Percentiles rank a stretch among this genome's conserved stretches.
These are phyloP conservation scores for Cystofilobasidium ferigula DNA, from an alignment of 768 basidiomycete species.

Conservation along the genomic window DNA sequence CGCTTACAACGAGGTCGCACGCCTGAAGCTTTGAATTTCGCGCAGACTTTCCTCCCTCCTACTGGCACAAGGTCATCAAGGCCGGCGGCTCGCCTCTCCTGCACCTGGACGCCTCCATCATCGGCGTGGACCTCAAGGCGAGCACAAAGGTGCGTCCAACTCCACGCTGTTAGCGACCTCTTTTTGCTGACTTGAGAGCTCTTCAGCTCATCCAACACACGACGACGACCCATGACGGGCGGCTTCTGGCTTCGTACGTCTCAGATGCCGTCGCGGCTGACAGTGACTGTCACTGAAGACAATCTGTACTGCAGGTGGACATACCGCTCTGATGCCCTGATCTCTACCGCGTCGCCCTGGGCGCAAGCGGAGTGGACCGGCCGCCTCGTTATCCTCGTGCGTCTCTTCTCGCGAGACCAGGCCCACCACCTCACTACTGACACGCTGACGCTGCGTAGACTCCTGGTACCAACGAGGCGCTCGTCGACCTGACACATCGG, in stretches of 20 bases:
- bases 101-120: slow-evolving; percentile 62
- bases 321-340: slow-evolving; percentile 50
- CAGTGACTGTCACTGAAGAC: too few relatives aligned
- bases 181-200: too few relatives aligned
- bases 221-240: slow-evolving; percentile 66
- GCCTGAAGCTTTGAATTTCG: background rate
- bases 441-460: too few relatives aligned
- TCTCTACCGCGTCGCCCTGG: slow-evolving; percentile 41
- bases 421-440: too few relatives aligned
- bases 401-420: too few relatives aligned
- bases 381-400: slow-evolving; percentile 50
- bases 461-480: slow-evolving; percentile 74
- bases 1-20: background rate
- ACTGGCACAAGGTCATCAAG: slow-evolving; percentile 75
- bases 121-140: slow-evolving; percentile 53
- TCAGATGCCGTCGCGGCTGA: too few relatives aligned
- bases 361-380: slow-evolving; percentile 77
- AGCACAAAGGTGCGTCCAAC: slow-evolving; percentile 70
- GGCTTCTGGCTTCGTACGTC: background rate
- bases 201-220: slow-evolving; percentile 20
- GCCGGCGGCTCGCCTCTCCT: slow-evolving; percentile 47
- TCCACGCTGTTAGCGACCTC: slow-evolving; percentile 30
- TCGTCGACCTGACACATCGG: slow-evolving; percentile 66
- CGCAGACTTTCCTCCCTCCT: slow-evolving; percentile 59
- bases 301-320: slow-evolving; percentile 49